Base-by-base conservation (phyloP, 441 rosid species). In the Capsella rubella region DNA sequence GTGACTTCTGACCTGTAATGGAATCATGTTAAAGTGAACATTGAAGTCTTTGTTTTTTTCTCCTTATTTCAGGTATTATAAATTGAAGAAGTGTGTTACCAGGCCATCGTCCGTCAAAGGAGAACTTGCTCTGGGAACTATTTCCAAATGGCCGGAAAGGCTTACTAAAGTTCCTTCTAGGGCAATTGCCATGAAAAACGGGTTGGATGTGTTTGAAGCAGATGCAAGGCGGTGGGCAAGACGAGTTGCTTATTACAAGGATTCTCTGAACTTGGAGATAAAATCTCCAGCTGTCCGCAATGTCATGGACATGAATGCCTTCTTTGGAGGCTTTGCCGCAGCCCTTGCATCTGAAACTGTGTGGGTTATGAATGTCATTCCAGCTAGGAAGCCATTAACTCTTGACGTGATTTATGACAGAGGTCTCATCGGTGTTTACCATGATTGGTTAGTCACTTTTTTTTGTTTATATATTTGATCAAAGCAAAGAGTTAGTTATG, bases 331-430 rank as follows among this genome's bases (percentile, higher is more conserved):
- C 72, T 93, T 95, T 84, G 95, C 98, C 0, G 97, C 98, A 49
- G 87, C 97, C 37, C 84, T 93, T 58, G 55, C 70, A 54, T 83
- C 92, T 73, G 96, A 92, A 71, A 88, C 95, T 73, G 87, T 91
- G 69, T 95, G 98, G 97, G 95, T 91, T 77, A 90, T 93, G 97
- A 95, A 93, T 86, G 93, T 88, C 49, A 87, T 93, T 81, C 96
- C 99, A 76, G 87, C 93, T 84, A 83, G 87, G 55, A 93, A 89
- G 80, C 89, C 88, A 47, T 80, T 86, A 69, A 95, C 97, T 28
- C 89, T 95, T 42, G 88, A 75, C 71, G 86, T 93, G 47, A 82
- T 95, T 59, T 95, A 82, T 75, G 99, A 95, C 85, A 82, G 99
- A 65, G 97, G 98, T 80, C 89, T 95, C 61, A 80, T 90, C 70